Evolutionary conservation across 2,329 filamentous ascomycete species (phyloP), one percentile per base, ranked within the genome.

Genomic region (Epichloe typhina): DNA sequence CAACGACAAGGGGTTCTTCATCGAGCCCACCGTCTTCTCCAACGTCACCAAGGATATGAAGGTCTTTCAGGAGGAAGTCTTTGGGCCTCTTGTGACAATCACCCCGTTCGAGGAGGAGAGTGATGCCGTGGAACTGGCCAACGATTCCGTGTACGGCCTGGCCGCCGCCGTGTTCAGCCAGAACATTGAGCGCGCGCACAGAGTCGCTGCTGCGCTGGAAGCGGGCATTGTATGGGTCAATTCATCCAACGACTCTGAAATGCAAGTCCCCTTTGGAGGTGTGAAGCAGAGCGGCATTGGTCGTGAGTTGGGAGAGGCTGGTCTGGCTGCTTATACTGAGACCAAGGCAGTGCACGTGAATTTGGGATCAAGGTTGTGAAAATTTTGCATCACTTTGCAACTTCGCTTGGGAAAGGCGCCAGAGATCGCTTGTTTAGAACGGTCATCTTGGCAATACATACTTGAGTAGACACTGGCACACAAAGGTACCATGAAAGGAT

Each of bases 131-230:
- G 47, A 39, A 11, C 57, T 72, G 51, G 72, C 72, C 15, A 74
- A 74, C 42, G 64, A 82, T 59, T 77, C 76, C 0, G 75, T 72
- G 0, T 84, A 82, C 55, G 81, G 80, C 1, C 71, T 84, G 0
- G 80, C 76, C 2, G 74, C 75, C 8, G 76, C 80, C 0, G 64
- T 86, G 2, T 85, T 84, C 57, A 84, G 75, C 0, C 69, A 75
- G 51, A 74, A 82, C 58, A 69, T 84, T 47, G 72, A 69, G 50
- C 64, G 66, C 31, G 67, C 71, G 3, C 73, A 75, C 55, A 67
- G 68, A 12, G 68, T 73, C 0, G 71, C 77, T 4, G 73, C 74
- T 53, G 73, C 73, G 15, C 76, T 84, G 48, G 77, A 84, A 62
- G 72, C 79, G 1, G 81, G 81, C 33, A 75, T 73, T 70, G 72